These are phyloP conservation scores for Piper longum DNA, from an alignment of 164 flowering plant genomes.

Conservation along the genomic window DNA sequence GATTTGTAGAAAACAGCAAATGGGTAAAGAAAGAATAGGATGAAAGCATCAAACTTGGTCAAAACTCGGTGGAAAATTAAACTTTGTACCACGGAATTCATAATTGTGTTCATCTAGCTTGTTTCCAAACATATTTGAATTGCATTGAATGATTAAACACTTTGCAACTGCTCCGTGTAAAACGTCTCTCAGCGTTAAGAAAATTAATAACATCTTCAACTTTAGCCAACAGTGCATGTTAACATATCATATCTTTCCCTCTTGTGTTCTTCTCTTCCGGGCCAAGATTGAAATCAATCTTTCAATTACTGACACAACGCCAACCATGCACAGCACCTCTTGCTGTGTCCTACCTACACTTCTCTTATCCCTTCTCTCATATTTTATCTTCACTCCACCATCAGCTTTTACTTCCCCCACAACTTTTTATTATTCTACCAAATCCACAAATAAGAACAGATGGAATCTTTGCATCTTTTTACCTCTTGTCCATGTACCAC, in stretches of 20 bases:
- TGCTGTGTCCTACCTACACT: conserved; percentile 65
- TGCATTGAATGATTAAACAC: conserved; percentile 41
- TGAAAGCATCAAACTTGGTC: conserved; percentile 28
- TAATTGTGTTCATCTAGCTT: no score
- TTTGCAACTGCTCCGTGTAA: conserved; percentile 58
- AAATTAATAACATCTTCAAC: no score
- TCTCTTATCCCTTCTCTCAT: neutral
- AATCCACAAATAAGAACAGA: conserved; percentile 14
- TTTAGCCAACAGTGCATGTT: no score
- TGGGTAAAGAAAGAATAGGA: conserved; percentile 32
- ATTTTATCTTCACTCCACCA: no score
- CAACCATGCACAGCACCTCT: conserved; percentile 45
- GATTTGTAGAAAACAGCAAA: conserved; percentile 28
- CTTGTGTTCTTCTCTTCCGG: conserved; percentile 50
- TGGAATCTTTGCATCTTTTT: conserved; percentile 52
- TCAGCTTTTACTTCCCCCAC: conserved; percentile 5
- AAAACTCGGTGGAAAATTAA: neutral
- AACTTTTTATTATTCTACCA: conserved; percentile 11
- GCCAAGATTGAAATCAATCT: conserved; percentile 39
- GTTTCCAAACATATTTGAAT: conserved; percentile 29
- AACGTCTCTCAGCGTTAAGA: conserved; percentile 15
- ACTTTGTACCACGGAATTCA: conserved; percentile 4
- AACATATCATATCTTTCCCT: no score
- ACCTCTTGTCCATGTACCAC: conserved; percentile 45
- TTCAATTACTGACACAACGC: conserved; percentile 69